Evolutionary conservation across 2,329 filamentous ascomycete species (phyloP).

Genomic region (Plectosphaerella sp.): DNA sequence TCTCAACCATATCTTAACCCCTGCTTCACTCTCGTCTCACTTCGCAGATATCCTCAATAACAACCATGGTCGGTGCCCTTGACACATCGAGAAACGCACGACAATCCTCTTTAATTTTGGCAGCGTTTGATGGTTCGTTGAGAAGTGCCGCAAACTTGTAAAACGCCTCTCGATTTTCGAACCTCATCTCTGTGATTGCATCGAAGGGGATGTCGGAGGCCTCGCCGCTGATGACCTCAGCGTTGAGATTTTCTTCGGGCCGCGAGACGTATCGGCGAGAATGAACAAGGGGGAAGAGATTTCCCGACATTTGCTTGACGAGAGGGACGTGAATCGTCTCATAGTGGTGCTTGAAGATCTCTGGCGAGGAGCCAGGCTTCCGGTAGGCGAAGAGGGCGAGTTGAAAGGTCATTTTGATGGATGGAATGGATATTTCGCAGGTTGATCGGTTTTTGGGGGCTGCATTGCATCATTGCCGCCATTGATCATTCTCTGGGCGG

Average conservation of each 20-base stretch:
- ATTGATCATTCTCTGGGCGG: no score
- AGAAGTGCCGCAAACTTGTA: background rate
- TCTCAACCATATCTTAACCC: background rate
- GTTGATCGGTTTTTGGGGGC: no score
- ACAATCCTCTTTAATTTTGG: background rate
- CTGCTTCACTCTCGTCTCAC: background rate
- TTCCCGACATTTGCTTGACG: conserved; percentile 9
- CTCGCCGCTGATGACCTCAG: background rate
- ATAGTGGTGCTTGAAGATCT: conserved; percentile 29
- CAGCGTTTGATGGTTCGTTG: background rate
- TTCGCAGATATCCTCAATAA: background rate
- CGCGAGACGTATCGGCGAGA: background rate
- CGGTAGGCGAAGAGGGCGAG: background rate
- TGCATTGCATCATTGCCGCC: no score
- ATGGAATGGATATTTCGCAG: background rate
- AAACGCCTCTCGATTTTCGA: background rate
- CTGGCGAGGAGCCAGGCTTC: conserved; percentile 19
- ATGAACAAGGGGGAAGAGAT: background rate
- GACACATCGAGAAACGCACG: background rate
- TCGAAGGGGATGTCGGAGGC: background rate
- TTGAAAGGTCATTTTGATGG: background rate
- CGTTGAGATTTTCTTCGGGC: background rate
- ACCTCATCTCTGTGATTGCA: background rate
- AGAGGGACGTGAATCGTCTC: conserved; percentile 24
- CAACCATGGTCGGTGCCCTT: background rate